phyloP scores from a whole-genome alignment of 257 asterid genomes.

The Marsdenia floribunda region DNA sequence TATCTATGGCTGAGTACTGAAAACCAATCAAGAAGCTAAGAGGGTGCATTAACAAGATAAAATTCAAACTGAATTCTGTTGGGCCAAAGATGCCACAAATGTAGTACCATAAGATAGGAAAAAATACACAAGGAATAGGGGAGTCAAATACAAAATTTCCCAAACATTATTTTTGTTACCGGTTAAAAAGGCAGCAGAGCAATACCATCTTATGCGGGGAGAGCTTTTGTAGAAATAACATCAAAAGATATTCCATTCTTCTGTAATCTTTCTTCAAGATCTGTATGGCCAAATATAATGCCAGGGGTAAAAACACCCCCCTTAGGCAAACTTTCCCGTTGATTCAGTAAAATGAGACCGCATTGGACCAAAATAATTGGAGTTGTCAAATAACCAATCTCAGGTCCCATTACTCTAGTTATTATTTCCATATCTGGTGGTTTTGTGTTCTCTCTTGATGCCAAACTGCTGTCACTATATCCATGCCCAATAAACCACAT shows the following conservation, averaged over 20 bases:
- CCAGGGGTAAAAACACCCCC: conserved; percentile 94
- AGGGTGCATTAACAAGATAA: background rate
- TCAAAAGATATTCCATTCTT: conserved; percentile 76
- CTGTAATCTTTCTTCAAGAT: conserved; percentile 65
- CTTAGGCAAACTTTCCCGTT: conserved; percentile 54
- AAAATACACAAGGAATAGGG: background rate
- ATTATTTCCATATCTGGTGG: conserved; percentile 69
- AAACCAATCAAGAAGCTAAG: background rate
- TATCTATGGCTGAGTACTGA: conserved; percentile 32
- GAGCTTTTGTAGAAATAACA: conserved; percentile 52
- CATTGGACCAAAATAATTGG: conserved; percentile 75
- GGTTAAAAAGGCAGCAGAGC: background rate
- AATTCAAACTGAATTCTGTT: background rate
- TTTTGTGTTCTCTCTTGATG: conserved; percentile 36
- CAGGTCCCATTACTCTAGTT: conserved; percentile 89
- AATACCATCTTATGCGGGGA: conserved; percentile 8
- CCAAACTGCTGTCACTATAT: conserved; percentile 43
- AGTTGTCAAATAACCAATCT: conserved; percentile 82
- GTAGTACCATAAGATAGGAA: background rate
- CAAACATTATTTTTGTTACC: background rate
- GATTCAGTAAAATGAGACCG: conserved; percentile 52
- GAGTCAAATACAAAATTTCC: background rate
- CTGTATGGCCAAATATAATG: conserved; percentile 75
- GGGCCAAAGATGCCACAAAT: background rate
- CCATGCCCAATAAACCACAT: conserved; percentile 94